A percentile compares a stretch with the other conserved stretches of the same genome.
Evolutionary conservation across 495 filamentous ascomycete species (phyloP).

Genomic region (Tricharina praecox): DNA sequence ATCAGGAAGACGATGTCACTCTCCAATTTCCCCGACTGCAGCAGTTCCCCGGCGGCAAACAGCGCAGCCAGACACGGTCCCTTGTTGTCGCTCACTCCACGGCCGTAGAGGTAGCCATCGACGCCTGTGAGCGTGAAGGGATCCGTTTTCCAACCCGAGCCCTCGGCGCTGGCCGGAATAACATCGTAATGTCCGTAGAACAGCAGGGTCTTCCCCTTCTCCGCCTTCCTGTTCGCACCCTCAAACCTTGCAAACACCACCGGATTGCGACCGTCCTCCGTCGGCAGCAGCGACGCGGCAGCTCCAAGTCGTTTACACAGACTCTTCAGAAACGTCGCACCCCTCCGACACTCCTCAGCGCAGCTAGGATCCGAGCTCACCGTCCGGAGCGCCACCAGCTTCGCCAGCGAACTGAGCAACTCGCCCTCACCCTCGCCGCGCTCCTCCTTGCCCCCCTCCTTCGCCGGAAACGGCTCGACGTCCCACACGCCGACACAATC

Average conservation of each 20-base stretch:
- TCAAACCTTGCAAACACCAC: constrained; percentile 78
- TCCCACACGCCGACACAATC: constrained; percentile 79
- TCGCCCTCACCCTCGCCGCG: constrained; percentile 37
- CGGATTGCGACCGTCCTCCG: constrained; percentile 60
- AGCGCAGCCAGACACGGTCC: constrained; percentile 83
- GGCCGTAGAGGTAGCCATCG: constrained; percentile 90
- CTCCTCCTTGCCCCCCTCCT: too few species aligned
- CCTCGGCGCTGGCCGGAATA: constrained; percentile 45
- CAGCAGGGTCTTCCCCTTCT: constrained; percentile 66
- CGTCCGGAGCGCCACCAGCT: constrained; percentile 79
- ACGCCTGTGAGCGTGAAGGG: constrained; percentile 73
- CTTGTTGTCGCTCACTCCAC: constrained; percentile 93
- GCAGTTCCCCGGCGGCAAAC: constrained; percentile 77
- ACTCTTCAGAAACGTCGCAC: constrained; percentile 72
- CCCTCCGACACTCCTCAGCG: constrained; percentile 76
- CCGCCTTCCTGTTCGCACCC: constrained; percentile 8
- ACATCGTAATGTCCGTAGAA: constrained; percentile 99
- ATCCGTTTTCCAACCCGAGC: constrained; percentile 57
- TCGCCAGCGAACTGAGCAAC: constrained; percentile 51
- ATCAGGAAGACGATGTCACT: constrained; percentile 86
- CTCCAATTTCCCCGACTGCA: constrained; percentile 55
- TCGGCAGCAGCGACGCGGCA: constrained; percentile 65
- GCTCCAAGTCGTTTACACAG: constrained; percentile 84
- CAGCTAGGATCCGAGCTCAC: constrained; percentile 72
- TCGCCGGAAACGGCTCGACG: constrained; percentile 35